Conservation (phyloP, 2,329 filamentous ascomycete species). For the Cladosporium sp. region DNA sequence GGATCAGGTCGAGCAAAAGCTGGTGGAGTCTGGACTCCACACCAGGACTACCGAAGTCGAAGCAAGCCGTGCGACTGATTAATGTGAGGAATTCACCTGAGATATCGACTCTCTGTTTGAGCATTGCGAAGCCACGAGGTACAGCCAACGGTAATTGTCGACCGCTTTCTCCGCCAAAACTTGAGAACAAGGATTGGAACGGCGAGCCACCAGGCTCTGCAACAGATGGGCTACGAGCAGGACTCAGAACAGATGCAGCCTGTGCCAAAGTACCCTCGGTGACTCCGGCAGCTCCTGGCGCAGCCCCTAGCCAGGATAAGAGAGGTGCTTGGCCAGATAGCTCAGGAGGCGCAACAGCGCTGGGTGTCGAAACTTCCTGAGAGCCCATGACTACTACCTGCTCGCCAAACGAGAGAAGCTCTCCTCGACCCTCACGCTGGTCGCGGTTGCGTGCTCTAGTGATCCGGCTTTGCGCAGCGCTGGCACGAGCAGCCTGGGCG, state of each 20-base stretch:
- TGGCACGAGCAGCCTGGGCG: slow-evolving; percentile 37
- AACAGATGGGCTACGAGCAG: neutral
- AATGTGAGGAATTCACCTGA: slow-evolving; percentile 32
- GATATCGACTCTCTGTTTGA: slow-evolving; percentile 31
- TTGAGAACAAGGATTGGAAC: slow-evolving; percentile 3
- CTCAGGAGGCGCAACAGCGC: neutral
- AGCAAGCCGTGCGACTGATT: slow-evolving; percentile 35
- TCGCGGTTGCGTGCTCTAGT: slow-evolving; percentile 36
- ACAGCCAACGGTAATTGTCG: slow-evolving; percentile 33
- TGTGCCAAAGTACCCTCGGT: neutral
- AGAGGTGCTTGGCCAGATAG: slow-evolving; percentile 1
- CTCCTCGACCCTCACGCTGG: slow-evolving; percentile 27
- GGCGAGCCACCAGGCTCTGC: neutral
- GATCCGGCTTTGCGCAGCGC: slow-evolving; percentile 35
- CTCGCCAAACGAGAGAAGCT: neutral
- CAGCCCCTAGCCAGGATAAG: slow-evolving; percentile 3
- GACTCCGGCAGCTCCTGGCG: neutral
- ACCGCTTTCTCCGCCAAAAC: neutral
- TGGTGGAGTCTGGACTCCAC: slow-evolving; percentile 32
- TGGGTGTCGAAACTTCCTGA: neutral
- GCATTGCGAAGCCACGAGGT: slow-evolving; percentile 34
- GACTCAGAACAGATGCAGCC: neutral
- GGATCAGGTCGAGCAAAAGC: slow-evolving; percentile 34
- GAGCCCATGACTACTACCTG: neutral
- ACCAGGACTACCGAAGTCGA: slow-evolving; percentile 35